Evolutionary conservation across 2,329 filamentous ascomycete species (phyloP).

Genomic region (Akanthomyces dipterigenus): DNA sequence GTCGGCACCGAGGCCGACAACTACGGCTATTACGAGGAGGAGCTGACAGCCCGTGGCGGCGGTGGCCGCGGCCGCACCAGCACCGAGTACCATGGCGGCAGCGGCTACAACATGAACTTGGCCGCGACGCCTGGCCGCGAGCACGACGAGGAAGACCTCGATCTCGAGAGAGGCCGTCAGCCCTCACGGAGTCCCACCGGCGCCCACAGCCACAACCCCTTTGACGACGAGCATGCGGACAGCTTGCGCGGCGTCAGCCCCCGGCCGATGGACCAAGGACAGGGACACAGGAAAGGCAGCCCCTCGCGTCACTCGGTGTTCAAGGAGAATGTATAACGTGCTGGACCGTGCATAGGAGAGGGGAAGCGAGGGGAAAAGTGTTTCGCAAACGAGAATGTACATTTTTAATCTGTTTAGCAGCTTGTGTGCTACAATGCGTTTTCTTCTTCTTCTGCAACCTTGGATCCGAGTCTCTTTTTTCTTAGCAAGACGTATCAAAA

Average conservation of each 20-base stretch:
- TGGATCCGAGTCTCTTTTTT: background rate
- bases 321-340: constrained; percentile 55
- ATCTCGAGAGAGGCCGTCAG: constrained; percentile 32
- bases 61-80: constrained; percentile 22
- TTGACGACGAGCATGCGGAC: constrained; percentile 57
- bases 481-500: background rate
- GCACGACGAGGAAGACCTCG: constrained; percentile 20
- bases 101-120: constrained; percentile 44
- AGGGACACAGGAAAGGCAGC: constrained; percentile 20
- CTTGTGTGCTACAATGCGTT: background rate
- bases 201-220: constrained; percentile 50
- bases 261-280: constrained; percentile 55
- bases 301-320: constrained; percentile 52
- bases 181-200: constrained; percentile 32
- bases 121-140: constrained; percentile 28
- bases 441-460: background rate
- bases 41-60: constrained; percentile 38
- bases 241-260: constrained; percentile 70
- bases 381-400: background rate
- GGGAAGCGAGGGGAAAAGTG: constrained; percentile 7
- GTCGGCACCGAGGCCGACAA: constrained; percentile 67
- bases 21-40: constrained; percentile 65
- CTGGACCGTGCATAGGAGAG: background rate
- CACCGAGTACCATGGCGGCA: constrained; percentile 28
- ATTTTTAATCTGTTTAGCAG: background rate